These are phyloP conservation scores for Auricularia cornea DNA, from an alignment of 768 basidiomycete species.

Conservation along the genomic window DNA sequence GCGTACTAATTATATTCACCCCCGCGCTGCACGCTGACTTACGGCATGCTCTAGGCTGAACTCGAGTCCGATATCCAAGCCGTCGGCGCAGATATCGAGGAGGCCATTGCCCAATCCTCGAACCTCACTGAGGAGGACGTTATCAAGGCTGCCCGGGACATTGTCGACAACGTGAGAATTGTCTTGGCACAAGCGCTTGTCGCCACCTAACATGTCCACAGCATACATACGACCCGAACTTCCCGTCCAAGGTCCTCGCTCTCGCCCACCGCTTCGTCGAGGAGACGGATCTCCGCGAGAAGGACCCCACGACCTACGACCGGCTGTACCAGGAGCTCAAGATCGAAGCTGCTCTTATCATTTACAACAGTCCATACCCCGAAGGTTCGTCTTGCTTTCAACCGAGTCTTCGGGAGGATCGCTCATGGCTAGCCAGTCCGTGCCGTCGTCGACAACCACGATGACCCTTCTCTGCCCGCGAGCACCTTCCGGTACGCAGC, in stretches of 20 bases:
- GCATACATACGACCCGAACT: conserved; percentile 4
- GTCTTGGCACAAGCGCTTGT: not conserved
- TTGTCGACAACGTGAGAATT: not conserved
- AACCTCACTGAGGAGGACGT: not conserved
- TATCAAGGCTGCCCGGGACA: not conserved
- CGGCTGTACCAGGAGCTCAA: conserved; percentile 18
- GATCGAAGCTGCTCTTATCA: conserved; percentile 22
- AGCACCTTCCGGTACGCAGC: conserved; percentile 7
- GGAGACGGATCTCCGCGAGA: conserved; percentile 4
- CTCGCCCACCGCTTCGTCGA: conserved; percentile 3
- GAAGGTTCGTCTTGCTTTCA: conserved; percentile 3
- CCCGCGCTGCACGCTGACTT: too few relatives aligned
- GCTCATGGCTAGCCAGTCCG: conserved; percentile 3
- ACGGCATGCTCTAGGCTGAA: not conserved
- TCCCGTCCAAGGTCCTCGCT: conserved; percentile 2
- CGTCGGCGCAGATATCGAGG: not conserved
- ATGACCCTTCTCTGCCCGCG: conserved; percentile 9
- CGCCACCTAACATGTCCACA: not conserved
- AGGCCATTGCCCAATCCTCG: not conserved
- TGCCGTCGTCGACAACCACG: conserved; percentile 11
- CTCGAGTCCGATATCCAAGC: not conserved
- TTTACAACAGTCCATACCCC: conserved; percentile 13
- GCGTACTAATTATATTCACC: too few relatives aligned
- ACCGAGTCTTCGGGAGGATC: not conserved
- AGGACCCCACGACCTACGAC: conserved; percentile 11